Conservation (phyloP, 495 filamentous ascomycete species). For the Bathelium albidoporum region DNA sequence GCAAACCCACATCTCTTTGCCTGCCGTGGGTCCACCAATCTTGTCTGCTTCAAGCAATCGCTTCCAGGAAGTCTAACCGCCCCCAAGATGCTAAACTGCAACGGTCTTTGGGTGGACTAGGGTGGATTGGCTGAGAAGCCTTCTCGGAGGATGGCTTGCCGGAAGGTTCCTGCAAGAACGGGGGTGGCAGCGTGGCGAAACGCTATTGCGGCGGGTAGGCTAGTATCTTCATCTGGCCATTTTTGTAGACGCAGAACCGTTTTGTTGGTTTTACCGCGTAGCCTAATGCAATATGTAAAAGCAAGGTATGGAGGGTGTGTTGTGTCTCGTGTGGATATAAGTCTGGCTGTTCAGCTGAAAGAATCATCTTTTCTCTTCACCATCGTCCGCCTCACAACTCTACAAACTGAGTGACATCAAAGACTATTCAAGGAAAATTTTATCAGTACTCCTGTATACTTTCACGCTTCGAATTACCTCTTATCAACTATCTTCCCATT, state of each 20-base stretch:
- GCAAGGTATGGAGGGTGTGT: not conserved
- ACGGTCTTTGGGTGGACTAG: not conserved
- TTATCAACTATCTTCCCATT: not conserved
- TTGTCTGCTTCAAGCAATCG: not conserved
- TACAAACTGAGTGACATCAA: not conserved
- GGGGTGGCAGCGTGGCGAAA: not conserved
- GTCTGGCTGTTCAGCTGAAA: not conserved
- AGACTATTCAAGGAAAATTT: not conserved
- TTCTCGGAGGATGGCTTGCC: not conserved
- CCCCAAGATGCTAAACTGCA: constrained; percentile 1
- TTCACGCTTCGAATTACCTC: not conserved
- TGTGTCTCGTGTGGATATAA: constrained; percentile 1
- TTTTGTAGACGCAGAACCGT: not conserved
- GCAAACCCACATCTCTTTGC: not conserved
- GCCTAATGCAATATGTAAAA: not conserved
- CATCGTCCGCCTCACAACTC: not conserved
- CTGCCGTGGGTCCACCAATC: not conserved
- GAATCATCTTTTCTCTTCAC: not conserved
- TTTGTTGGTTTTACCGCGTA: not conserved
- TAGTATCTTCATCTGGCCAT: not conserved
- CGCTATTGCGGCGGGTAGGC: not conserved
- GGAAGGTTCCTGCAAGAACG: not conserved
- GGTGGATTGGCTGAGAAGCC: not conserved
- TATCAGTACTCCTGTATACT: not conserved
- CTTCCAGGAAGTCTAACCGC: not conserved